phyloP scores from a whole-genome alignment of 768 basidiomycete genomes.

The Albatrellus ellisii region DNA sequence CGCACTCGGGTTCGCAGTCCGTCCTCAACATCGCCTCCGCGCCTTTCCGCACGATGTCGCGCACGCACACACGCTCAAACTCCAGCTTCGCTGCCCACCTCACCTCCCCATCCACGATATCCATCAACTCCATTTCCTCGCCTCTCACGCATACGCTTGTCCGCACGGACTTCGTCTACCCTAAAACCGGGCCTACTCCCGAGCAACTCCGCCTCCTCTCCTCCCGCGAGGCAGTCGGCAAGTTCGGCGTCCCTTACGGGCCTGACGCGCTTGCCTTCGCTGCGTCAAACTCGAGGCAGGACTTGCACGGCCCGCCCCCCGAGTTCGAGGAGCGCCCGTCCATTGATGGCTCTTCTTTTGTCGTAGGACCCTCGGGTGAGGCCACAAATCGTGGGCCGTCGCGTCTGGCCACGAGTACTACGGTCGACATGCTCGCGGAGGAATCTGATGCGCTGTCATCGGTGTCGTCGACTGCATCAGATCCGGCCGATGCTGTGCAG shows the following conservation, averaged over 20 bases:
- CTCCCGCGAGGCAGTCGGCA: constrained; percentile 47
- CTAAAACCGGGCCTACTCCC: constrained; percentile 47
- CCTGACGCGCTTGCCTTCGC: constrained; percentile 57
- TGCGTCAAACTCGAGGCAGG: constrained; percentile 33
- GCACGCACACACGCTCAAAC: constrained; percentile 31
- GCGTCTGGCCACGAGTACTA: too few species aligned
- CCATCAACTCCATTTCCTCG: constrained; percentile 60
- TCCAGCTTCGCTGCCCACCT: constrained; percentile 24
- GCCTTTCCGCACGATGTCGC: constrained; percentile 35
- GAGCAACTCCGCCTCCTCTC: constrained; percentile 57
- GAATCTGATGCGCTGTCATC: too few species aligned
- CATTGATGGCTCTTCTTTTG: constrained; percentile 6
- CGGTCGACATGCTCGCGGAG: too few species aligned
- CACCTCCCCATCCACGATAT: constrained; percentile 56
- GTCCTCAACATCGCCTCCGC: constrained; percentile 20
- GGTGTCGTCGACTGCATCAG: background rate
- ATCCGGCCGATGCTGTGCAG: background rate
- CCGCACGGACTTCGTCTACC: constrained; percentile 61
- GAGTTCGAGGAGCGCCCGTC: constrained; percentile 30
- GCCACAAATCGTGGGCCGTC: background rate
- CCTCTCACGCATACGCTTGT: constrained; percentile 64
- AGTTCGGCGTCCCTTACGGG: constrained; percentile 70
- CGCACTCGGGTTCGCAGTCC: constrained; percentile 25
- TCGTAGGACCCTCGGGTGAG: background rate
- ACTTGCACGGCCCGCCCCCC: constrained; percentile 30